phyloP scores from a whole-genome alignment of 768 basidiomycete species.

The Leccinum olivaceopallidum region DNA sequence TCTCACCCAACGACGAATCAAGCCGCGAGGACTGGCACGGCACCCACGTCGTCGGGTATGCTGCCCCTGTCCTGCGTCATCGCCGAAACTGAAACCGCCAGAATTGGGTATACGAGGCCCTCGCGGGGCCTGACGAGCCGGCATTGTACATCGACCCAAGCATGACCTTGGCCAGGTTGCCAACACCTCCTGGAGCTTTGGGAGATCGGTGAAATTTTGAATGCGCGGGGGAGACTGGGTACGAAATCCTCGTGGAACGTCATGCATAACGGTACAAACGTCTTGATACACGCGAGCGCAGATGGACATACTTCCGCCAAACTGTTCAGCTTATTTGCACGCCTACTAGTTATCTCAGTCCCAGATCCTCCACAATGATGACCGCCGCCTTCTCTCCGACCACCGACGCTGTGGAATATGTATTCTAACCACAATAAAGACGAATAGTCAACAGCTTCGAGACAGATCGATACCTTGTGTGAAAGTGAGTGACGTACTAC shows the following conservation, averaged over 20 bases:
- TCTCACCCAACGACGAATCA: no score
- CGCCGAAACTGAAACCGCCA: slow-evolving; percentile 29
- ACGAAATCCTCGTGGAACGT: not conserved
- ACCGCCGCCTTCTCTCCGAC: not conserved
- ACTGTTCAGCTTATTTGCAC: not conserved
- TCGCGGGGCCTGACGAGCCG: no score
- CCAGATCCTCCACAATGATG: slow-evolving; percentile 42
- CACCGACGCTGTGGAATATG: slow-evolving; percentile 41
- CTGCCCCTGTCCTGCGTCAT: slow-evolving; percentile 19
- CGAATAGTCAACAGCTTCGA: not conserved
- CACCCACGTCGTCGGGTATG: slow-evolving; percentile 20
- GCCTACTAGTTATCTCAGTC: not conserved
- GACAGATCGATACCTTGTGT: no score
- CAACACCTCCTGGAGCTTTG: not conserved
- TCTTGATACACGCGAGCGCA: no score
- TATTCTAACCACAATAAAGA: slow-evolving; percentile 30
- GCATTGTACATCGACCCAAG: no score
- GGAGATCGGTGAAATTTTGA: no score
- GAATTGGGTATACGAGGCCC: not conserved
- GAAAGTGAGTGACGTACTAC: not conserved
- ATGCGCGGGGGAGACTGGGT: not conserved
- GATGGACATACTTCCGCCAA: no score
- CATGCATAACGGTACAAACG: not conserved
- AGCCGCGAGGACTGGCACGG: slow-evolving; percentile 2
- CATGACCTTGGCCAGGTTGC: not conserved